Percentiles rank a stretch among this genome's conserved stretches.
These are phyloP conservation scores for Ogataea hybrid DNA, from an alignment of 1,139 yeast genomes.

Conservation along the genomic window DNA sequence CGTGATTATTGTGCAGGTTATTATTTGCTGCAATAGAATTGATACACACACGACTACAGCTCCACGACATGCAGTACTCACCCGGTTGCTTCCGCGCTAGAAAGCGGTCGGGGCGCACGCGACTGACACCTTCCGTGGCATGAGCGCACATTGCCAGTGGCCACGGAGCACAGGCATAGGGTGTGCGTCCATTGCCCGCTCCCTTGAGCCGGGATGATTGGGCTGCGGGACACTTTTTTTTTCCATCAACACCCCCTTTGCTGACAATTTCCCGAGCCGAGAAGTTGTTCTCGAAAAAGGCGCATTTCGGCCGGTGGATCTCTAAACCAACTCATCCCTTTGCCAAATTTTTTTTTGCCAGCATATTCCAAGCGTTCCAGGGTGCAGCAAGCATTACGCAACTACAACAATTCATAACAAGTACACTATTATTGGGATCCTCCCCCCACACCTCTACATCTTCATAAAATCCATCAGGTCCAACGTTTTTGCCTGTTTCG, in stretches of 20 bases:
- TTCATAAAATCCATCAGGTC: slow-evolving; percentile 28
- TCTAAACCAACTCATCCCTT: slow-evolving; percentile 6
- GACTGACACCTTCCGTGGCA: not conserved
- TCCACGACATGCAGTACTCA: slow-evolving; percentile 2
- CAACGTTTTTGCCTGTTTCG: slow-evolving; percentile 11
- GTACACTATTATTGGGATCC: not conserved
- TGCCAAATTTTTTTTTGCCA: not conserved
- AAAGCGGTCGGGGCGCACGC: not conserved
- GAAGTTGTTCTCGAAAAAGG: slow-evolving; percentile 4
- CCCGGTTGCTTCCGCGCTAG: slow-evolving; percentile 10
- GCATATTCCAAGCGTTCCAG: not conserved
- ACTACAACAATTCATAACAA: not conserved
- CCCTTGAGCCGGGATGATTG: not conserved
- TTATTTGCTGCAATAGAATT: slow-evolving; percentile 4
- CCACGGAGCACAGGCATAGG: not conserved
- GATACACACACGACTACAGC: slow-evolving; percentile 2
- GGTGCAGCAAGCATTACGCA: slow-evolving; percentile 1
- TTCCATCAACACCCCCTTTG: not conserved
- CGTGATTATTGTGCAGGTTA: not conserved
- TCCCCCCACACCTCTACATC: slow-evolving; percentile 8
- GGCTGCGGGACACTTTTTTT: too few relatives aligned
- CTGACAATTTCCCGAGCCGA: slow-evolving; percentile 5
- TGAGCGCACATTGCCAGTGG: not conserved
- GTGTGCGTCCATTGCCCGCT: not conserved
- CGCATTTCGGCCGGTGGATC: slow-evolving; percentile 7